phyloP scores from a whole-genome alignment of 371 early-diverging fungal genomes.

The Rhizomucor miehei region DNA sequence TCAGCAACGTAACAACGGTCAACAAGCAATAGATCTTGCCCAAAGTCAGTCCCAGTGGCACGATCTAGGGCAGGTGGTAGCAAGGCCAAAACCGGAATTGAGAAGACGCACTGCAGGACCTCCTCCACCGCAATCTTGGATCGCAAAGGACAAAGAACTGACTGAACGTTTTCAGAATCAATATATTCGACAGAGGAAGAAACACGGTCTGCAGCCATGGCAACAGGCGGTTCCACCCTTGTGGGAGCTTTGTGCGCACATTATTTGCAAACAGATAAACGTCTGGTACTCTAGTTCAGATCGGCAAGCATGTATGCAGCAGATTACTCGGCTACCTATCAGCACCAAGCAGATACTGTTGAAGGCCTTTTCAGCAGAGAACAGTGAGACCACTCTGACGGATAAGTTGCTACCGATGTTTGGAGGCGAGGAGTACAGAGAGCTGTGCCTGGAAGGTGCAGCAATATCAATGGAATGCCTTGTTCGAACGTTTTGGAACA shows the following conservation, averaged over 20 bases:
- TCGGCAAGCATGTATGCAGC: too few species aligned
- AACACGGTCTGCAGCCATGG: too few species aligned
- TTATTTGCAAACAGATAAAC: too few species aligned
- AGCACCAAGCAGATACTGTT: too few species aligned
- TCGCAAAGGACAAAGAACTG: background rate
- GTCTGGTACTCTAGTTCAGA: too few species aligned
- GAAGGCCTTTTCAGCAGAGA: too few species aligned
- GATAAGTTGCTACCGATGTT: background rate
- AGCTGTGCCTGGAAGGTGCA: conserved; percentile 5
- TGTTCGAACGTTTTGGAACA: conserved; percentile 3
- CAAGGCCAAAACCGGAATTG: background rate
- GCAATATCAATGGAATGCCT: conserved; percentile 3
- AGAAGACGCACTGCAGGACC: background rate
- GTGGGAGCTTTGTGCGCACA: too few species aligned
- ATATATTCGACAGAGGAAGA: too few species aligned
- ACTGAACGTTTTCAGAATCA: background rate
- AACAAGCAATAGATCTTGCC: background rate
- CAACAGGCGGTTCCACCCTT: too few species aligned
- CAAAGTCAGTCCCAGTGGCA: background rate
- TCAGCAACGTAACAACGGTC: background rate
- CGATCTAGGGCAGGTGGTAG: background rate
- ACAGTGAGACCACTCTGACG: too few species aligned
- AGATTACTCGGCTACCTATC: too few species aligned
- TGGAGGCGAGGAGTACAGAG: background rate
- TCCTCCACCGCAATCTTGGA: background rate